A percentile compares a stretch with the other conserved stretches of the same genome.
Evolutionary conservation across 768 basidiomycete genomes (phyloP).

Genomic region (Leucogyrophana mollusca): DNA sequence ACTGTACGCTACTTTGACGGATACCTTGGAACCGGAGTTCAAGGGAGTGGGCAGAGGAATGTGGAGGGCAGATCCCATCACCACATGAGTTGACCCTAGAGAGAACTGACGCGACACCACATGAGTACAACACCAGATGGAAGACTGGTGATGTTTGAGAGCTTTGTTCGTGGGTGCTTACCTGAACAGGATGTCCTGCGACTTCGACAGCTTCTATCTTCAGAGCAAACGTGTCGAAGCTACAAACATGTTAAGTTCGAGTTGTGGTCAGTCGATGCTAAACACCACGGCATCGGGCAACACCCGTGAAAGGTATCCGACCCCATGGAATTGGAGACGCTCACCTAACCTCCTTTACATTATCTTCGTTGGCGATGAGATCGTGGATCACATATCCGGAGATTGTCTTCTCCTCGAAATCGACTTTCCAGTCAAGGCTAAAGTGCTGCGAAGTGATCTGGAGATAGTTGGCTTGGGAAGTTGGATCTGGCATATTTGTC

Average conservation of each 20-base stretch:
- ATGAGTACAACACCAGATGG: not conserved
- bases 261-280: too few species aligned
- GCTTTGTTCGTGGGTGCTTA: constrained; percentile 26
- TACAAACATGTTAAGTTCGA: constrained; percentile 25
- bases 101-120: constrained; percentile 42
- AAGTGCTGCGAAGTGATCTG: constrained; percentile 66
- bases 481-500: constrained; percentile 48
- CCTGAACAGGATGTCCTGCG: constrained; percentile 45
- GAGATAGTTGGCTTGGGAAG: constrained; percentile 80
- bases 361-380: constrained; percentile 52
- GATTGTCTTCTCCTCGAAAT: constrained; percentile 64
- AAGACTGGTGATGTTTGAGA: too few species aligned
- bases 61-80: constrained; percentile 77
- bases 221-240: constrained; percentile 76
- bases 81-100: constrained; percentile 56
- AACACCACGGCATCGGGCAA: too few species aligned
- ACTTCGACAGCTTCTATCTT: constrained; percentile 55
- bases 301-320: not conserved
- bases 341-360: constrained; percentile 60
- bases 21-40: constrained; percentile 38
- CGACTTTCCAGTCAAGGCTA: constrained; percentile 73
- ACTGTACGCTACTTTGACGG: constrained; percentile 60
- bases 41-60: constrained; percentile 50
- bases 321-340: constrained; percentile 16
- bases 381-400: constrained; percentile 65